Evolutionary conservation across 805 yeast genomes (phyloP), one percentile per base, ranked within the genome.

Genomic region (Myxozyma geophila): DNA sequence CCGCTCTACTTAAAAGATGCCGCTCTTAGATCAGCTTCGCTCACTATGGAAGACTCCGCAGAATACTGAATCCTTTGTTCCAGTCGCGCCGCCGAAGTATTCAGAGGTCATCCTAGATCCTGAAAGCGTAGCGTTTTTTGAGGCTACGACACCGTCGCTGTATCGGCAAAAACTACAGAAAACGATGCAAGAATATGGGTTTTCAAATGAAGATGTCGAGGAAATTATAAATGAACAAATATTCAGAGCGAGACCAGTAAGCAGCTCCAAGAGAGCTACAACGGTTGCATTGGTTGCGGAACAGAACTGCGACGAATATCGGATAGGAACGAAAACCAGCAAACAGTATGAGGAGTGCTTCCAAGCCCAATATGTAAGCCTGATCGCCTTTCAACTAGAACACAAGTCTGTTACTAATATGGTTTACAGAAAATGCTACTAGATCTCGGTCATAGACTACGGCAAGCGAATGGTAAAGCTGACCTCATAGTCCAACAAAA

Each of bases 391-490:
- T 41, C 1, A 28, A 9, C 7, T 17, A 2, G 19, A 9, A n/a
- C 35, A 15, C 15, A n/a, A 3, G 4, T 35, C n/a, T 17, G 13
- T 36, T 33, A 21, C 39, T 49, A 21, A 41, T 6, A 15, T 13
- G 21, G 39, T 7, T 2, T n/a, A 43, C 52, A 63, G 66, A 63
- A 54, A 59, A 40, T 63, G 51, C 53, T 63, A 8, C 41, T 40
- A 17, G 63, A 57, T 23, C 51, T 63, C 12, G 66, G 66, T n/a
- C 60, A 63, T 23, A 43, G 41, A 37, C 8, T 54, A 33, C 54
- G 57, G 17, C 13, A 40, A 17, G 19, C 23, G 13, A 19, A 36
- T 39, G 57, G 57, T 5, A n/a, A 23, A 12, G 46, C 23, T 15
- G 57, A 53, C 17, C 48, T 40, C 13, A 13, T 39, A 10, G 48